Evolutionary conservation across 169 alveolate species (phyloP).

Genomic region (Plasmodium blacklocki): DNA sequence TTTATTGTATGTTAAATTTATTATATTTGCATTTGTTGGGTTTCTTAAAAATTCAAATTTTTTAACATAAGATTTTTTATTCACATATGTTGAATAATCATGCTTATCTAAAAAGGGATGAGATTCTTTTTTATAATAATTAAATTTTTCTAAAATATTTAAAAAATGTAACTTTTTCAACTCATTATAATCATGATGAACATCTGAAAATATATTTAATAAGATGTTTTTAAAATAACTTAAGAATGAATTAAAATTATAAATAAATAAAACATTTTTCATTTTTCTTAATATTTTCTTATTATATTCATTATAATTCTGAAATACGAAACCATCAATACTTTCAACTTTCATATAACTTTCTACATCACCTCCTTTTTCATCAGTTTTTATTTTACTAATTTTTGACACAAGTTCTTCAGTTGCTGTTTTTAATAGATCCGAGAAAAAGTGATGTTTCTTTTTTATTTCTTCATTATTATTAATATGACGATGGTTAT

Average conservation of each 20-base stretch:
- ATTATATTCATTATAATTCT: slow-evolving; percentile 33
- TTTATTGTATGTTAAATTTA: background rate
- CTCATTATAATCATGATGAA: slow-evolving; percentile 45
- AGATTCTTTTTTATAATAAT: slow-evolving; percentile 22
- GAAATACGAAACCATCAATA: slow-evolving; percentile 67
- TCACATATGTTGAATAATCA: background rate
- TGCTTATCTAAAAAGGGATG: background rate
- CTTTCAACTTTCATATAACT: slow-evolving; percentile 29
- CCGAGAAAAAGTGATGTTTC: slow-evolving; percentile 41
- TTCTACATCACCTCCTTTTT: slow-evolving; percentile 27
- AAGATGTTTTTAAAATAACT: slow-evolving; percentile 27
- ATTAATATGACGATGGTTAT: background rate
- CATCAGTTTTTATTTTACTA: slow-evolving; percentile 68
- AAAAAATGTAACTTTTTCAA: slow-evolving; percentile 32
- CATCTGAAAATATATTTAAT: slow-evolving; percentile 34
- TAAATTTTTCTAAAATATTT: slow-evolving; percentile 19
- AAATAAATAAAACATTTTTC: slow-evolving; percentile 18
- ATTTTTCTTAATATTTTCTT: slow-evolving; percentile 56
- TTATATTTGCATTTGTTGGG: background rate
- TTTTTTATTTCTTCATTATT: slow-evolving; percentile 11
- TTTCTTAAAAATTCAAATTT: slow-evolving; percentile 35
- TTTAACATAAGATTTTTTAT: background rate
- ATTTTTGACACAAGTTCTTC: slow-evolving; percentile 68
- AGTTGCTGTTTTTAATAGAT: slow-evolving; percentile 65
- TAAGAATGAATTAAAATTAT: slow-evolving; percentile 40